These are phyloP conservation scores for Cordyceps tenuipes DNA, from an alignment of 2,329 filamentous ascomycete species.

Conservation along the genomic window DNA sequence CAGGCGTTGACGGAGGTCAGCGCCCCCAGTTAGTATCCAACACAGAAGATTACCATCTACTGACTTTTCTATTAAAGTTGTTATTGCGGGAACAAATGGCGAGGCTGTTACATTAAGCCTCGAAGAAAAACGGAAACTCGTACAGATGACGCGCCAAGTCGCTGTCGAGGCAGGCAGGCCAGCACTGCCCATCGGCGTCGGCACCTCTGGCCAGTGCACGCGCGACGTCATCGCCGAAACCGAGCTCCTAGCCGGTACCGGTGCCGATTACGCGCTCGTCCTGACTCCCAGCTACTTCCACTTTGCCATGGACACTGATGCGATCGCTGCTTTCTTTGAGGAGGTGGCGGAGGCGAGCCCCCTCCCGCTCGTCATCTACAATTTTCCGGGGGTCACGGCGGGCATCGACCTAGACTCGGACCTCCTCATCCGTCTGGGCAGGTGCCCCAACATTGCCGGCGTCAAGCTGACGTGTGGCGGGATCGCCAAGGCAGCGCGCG, in stretches of 20 bases:
- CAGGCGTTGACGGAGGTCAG: background rate
- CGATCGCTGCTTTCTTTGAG: conserved; percentile 38
- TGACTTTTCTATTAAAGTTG: background rate
- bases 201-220: background rate
- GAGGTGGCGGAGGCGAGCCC: conserved; percentile 44
- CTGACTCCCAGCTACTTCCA: background rate
- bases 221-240: background rate
- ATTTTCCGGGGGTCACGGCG: conserved; percentile 61
- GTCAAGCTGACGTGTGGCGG: conserved; percentile 58
- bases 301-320: background rate
- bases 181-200: background rate
- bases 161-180: no score
- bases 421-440: conserved; percentile 41
- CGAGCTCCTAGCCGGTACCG: background rate
- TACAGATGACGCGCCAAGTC: background rate
- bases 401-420: conserved; percentile 61
- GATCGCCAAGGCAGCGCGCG: conserved; percentile 51
- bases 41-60: background rate
- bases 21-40: no score
- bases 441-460: conserved; percentile 48
- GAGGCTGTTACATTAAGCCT: background rate
- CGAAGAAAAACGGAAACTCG: background rate
- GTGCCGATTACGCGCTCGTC: background rate
- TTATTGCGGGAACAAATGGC: background rate
- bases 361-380: conserved; percentile 56